Evolutionary conservation across 805 yeast species (phyloP), one percentile per base, ranked within the genome.

Genomic region (Nematodospora valgi): DNA sequence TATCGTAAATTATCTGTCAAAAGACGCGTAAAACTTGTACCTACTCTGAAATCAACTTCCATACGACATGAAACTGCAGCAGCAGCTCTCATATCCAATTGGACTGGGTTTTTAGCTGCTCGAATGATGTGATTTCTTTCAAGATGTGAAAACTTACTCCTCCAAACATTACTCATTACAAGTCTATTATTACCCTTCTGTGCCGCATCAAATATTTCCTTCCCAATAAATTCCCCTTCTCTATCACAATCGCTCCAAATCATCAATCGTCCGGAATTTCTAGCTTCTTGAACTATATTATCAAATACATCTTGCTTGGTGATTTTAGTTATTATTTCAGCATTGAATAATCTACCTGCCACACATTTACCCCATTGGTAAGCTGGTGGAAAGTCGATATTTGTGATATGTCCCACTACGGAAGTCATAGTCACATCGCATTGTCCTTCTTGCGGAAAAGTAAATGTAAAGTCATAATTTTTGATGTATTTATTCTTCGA

Each of bases 211-310:
- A 76, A 69, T 11, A 94, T 78, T 49, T 89, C 96, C 63, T 71
- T 78, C 0, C 97, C 98, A 38, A 89, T 89, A 56, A 79, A 83
- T 56, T 89, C 98, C 2, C 98, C 98, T 55, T 89, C 98, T 23
- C 97, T 68, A 69, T 89, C 98, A 60, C 98, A 93, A 70, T 93
- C 99, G 1, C 98, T 93, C 98, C 98, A 93, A 6, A 93, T 86
- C 85, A 87, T 86, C 36, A 93, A 60, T 25, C 64, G 63, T 34
- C 78, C 74, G 4, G 86, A 75, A 13, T 50, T 51, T 26, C 80
- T 56, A 4, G 88, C 84, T 51, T 87, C 87, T 4, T 57, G 57
- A 20, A 72, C 56, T 32, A 93, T 86, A 52, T 91, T 93, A 8
- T 65, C 59, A 3, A 81, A 81, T 15, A 87, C 71, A 30, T 68